These are phyloP conservation scores for Aspergillus ochraceoroseus DNA, from an alignment of 2,329 filamentous ascomycete species.

Conservation along the genomic window DNA sequence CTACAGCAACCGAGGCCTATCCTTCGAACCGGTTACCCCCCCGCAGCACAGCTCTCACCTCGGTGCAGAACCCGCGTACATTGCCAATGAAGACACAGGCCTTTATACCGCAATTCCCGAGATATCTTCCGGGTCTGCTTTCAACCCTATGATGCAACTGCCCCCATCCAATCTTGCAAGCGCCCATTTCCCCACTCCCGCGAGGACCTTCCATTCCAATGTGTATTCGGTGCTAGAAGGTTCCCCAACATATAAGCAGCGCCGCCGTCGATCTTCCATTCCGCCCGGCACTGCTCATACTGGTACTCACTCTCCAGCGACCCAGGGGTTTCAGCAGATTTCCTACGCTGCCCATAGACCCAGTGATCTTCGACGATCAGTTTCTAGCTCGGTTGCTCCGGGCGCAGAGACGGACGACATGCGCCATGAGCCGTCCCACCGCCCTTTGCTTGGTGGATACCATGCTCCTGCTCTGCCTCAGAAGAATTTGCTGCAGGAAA, in stretches of 20 bases:
- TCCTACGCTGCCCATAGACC: conserved; percentile 66
- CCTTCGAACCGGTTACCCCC: conserved; percentile 93
- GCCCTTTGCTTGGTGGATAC: conserved; percentile 63
- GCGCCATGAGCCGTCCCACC: conserved; percentile 72
- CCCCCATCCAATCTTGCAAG: conserved; percentile 79
- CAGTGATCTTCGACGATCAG: conserved; percentile 84
- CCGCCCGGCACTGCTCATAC: conserved; percentile 68
- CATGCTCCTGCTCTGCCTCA: conserved; percentile 67
- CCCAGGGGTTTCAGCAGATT: conserved; percentile 38
- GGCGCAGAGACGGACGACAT: conserved; percentile 75
- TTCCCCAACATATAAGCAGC: conserved; percentile 97
- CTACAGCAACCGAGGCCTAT: conserved; percentile 92
- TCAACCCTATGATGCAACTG: conserved; percentile 86
- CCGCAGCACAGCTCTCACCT: conserved; percentile 83
- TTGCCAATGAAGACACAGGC: conserved; percentile 95
- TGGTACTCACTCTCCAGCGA: conserved; percentile 47
- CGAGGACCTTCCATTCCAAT: conserved; percentile 64
- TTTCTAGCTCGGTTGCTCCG: conserved; percentile 80
- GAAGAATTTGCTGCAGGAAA: conserved; percentile 68
- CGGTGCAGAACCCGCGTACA: conserved; percentile 86
- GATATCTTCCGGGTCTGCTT: conserved; percentile 64
- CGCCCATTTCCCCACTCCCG: conserved; percentile 69
- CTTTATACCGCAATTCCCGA: conserved; percentile 94
- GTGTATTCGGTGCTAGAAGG: conserved; percentile 96
- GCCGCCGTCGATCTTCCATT: conserved; percentile 86